These are phyloP conservation scores for Hypomyces rosellus DNA, from an alignment of 2,329 filamentous ascomycete genomes.

Conservation along the genomic window DNA sequence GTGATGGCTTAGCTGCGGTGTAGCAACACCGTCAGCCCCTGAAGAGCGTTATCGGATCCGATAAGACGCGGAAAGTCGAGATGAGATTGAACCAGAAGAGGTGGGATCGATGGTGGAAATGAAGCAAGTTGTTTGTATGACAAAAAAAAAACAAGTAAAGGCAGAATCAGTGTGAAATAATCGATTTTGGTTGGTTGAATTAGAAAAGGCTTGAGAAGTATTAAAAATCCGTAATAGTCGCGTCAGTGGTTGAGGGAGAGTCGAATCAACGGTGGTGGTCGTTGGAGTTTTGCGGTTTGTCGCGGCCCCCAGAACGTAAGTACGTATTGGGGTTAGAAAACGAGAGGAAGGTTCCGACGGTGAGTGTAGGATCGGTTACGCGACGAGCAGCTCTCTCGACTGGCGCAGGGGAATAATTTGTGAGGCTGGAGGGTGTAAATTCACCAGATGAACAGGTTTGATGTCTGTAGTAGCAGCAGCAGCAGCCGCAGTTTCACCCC, in stretches of 20 bases:
- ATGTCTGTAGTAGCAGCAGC: no score
- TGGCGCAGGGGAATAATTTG: no score
- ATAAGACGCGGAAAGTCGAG: background rate
- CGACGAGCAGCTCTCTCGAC: constrained; percentile 6
- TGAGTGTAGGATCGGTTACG: background rate
- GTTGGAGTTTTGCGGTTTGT: background rate
- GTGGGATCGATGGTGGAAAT: background rate
- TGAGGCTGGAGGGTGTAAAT: background rate
- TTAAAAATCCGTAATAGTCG: background rate
- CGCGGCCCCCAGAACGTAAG: constrained; percentile 9
- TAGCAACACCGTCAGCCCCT: constrained; percentile 24
- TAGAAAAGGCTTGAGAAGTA: background rate
- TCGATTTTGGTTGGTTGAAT: background rate
- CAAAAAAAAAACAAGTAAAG: background rate
- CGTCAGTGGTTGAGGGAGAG: no score
- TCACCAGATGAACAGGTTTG: no score
- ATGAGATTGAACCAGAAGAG: background rate
- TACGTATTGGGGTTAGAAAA: constrained; percentile 3
- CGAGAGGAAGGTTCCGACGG: constrained; percentile 7
- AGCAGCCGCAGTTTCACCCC: no score
- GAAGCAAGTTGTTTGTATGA: background rate
- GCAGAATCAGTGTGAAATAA: background rate
- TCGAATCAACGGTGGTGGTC: no score
- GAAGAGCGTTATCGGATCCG: constrained; percentile 8
- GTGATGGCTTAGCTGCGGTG: constrained; percentile 13